Evolutionary conservation across 179 eudicot genomes (phyloP), one percentile per base, ranked within the genome.

Genomic region (Beta corolliflora): DNA sequence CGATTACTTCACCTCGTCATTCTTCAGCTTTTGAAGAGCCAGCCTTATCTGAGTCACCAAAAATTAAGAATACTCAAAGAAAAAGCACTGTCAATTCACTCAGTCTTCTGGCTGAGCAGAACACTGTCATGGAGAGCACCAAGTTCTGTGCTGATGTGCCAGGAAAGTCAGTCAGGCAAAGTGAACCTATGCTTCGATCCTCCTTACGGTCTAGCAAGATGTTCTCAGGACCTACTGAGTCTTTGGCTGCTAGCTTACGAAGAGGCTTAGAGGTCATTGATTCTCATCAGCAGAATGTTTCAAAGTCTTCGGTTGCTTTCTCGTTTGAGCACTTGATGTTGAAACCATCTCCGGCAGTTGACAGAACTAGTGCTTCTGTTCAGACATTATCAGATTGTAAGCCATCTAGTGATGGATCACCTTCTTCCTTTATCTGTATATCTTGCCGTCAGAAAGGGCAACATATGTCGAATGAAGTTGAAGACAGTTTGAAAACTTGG

Each of bases 321-420:
- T 96, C 99, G 58, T 96, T 96, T 65, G 97, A 93, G 78, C 97
- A 94, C 83, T 82, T 94, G 82, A 93, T 91, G 81, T 79, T 95
- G 77, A 92, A 91, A 86, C 90, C 94, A 12, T 88, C 92, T 84
- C 88, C 86, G 76, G 86, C 91, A 48, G 86, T 80, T 65, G 98
- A 96, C 77, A 90, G 86, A 81, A 81, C 77, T 67, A 83, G 88
- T 87, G 91, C 92, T 67, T 88, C 97, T 81, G 88, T 84, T 82
- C 94, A 88, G 81, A 90, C 92, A 74, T 71, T 85, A 58, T 54
- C 87, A 18, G 85, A 86, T 81, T 88, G 84, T 23, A 76, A 76
- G 56, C 78, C 87, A 56, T 77, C 88, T 50, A 5, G 73, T 13
- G 85, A 81, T 68, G 82, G 85, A 58, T 56, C 71, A 66, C 61